Evolutionary conservation across 2,329 filamentous ascomycete species (phyloP).

Genomic region (Sarocladium strictum): DNA sequence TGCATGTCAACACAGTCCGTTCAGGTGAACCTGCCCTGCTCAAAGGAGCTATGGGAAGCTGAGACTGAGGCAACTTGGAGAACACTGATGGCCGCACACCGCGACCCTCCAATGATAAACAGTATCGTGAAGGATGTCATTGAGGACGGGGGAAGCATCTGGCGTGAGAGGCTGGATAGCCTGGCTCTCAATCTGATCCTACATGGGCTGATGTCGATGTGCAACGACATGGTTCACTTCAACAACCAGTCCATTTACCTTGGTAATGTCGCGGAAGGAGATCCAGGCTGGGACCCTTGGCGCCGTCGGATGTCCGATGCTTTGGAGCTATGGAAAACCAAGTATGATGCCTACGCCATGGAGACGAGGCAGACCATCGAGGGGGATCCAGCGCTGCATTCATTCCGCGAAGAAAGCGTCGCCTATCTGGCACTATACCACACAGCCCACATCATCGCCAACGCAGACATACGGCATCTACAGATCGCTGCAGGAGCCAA

Average conservation of each 20-base stretch:
- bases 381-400: background rate
- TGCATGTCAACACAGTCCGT: conserved; percentile 63
- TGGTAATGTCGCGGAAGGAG: background rate
- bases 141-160: background rate
- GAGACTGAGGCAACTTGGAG: conserved; percentile 38
- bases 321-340: conserved; percentile 52
- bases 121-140: background rate
- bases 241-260: conserved; percentile 7
- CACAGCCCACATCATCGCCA: conserved; percentile 48
- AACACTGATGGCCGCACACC: background rate
- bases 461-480: conserved; percentile 53
- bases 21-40: conserved; percentile 48
- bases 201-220: conserved; percentile 57
- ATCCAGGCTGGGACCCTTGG: conserved; percentile 30
- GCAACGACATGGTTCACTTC: conserved; percentile 47
- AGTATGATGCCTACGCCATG: conserved; percentile 46
- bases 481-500: conserved; percentile 56
- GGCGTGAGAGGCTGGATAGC: conserved; percentile 32
- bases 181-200: conserved; percentile 49
- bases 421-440: conserved; percentile 53
- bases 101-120: background rate
- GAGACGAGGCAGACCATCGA: conserved; percentile 3
- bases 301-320: conserved; percentile 43
- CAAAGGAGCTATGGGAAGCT: conserved; percentile 52
- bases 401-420: conserved; percentile 18